These are phyloP conservation scores for Umbelopsis sp. DNA, from an alignment of 192 early-diverging fungal species.

Conservation along the genomic window DNA sequence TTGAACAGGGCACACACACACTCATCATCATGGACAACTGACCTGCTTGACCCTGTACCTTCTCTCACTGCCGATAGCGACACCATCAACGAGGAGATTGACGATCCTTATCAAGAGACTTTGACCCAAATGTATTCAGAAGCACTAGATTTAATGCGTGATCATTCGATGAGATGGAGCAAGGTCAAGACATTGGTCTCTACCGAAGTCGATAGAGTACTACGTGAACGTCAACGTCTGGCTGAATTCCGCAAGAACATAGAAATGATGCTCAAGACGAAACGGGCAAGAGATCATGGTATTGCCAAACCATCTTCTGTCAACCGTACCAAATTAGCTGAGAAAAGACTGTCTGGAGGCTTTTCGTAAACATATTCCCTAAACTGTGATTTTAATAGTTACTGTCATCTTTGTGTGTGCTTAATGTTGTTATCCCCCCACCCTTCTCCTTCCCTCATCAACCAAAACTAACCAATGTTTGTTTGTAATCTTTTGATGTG, in stretches of 20 bases:
- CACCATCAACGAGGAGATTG: neutral
- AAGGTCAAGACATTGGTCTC: constrained; percentile 9
- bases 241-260: constrained; percentile 7
- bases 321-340: neutral
- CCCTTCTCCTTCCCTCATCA: neutral
- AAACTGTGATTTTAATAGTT: neutral
- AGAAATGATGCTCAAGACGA: constrained; percentile 11
- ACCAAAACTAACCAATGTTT: too few species aligned
- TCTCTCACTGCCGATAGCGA: constrained; percentile 7
- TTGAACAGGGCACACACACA: neutral
- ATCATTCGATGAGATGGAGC: constrained; percentile 5
- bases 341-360: neutral
- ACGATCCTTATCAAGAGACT: constrained; percentile 11
- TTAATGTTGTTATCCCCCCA: neutral
- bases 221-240: neutral
- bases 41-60: neutral
- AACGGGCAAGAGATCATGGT: constrained; percentile 10
- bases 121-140: constrained; percentile 14
- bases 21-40: neutral
- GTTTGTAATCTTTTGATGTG: neutral
- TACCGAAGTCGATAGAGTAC: constrained; percentile 1
- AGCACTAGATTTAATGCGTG: constrained; percentile 7
- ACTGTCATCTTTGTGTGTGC: neutral
- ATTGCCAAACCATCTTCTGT: neutral
- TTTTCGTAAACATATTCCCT: neutral